Percentiles rank a stretch among this genome's conserved stretches.
Evolutionary conservation across 2,329 filamentous ascomycete species (phyloP).

Genomic region (Thielaviopsis populi): DNA sequence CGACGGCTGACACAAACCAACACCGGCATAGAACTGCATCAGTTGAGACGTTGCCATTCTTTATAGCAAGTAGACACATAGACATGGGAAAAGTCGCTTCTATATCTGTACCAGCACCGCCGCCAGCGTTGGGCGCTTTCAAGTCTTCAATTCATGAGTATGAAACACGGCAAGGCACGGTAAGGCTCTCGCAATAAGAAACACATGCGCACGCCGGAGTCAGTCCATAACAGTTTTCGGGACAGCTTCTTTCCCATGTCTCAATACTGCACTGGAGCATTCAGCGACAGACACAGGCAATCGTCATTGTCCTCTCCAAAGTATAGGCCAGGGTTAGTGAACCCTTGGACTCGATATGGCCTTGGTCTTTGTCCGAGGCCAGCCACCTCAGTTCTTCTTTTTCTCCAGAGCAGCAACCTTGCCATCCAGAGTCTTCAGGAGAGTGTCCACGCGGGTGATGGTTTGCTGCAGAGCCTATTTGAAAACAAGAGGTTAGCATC

Average conservation of each 20-base stretch:
- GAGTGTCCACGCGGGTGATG: conserved; percentile 63
- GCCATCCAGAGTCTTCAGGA: conserved; percentile 61
- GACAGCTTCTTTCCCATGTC: background rate
- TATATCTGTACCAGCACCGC: background rate
- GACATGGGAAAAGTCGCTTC: background rate
- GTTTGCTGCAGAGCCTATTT: conserved; percentile 61
- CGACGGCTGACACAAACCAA: background rate
- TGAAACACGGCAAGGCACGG: background rate
- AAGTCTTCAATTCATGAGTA: conserved; percentile 2
- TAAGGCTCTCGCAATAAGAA: background rate
- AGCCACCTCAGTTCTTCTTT: conserved; percentile 41
- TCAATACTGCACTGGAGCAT: background rate
- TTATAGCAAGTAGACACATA: background rate
- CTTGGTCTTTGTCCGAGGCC: background rate
- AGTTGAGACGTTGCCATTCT: background rate
- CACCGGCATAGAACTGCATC: too few relatives aligned
- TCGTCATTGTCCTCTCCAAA: background rate
- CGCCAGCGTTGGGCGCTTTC: background rate
- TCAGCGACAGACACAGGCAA: too few relatives aligned
- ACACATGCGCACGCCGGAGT: conserved; percentile 3
- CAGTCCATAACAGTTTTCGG: background rate
- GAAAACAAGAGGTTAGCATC: conserved; percentile 18
- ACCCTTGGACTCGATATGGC: background rate
- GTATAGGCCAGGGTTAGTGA: background rate
- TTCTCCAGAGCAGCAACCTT: conserved; percentile 50